Evolutionary conservation across 106 monocot genomes (phyloP), one percentile per base, ranked within the genome.

Genomic region (Xerophyta viscosa): DNA sequence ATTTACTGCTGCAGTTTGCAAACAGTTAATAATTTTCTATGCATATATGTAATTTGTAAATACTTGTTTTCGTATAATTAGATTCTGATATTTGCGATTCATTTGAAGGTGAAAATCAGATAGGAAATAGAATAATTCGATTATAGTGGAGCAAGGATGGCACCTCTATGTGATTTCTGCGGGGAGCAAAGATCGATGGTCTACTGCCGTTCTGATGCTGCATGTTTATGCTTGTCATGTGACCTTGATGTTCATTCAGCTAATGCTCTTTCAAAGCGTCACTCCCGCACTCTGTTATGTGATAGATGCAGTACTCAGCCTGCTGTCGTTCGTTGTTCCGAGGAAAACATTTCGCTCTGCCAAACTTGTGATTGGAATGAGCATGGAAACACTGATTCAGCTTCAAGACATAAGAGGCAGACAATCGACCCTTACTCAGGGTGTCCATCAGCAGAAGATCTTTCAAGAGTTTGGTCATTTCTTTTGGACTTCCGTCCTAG

Each of bases 321-420:
- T 31, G 71, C 77, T 14, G 30, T 47, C 8, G 31, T 66, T 24
- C 33, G 70, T 20, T 76, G 70, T 27, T 36, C 61, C 4, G 76
- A 76, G 47, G 76, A 76, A 43, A 65, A 54, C 17, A 17, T 53
- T 29, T 75, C 75, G 1, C 68, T 75, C 46, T 75, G 75, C 52
- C 75, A 64, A 37, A 63, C 42, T 54, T 75, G 75, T 75, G 75
- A 75, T 37, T 75, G 69, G 76, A 63, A 39, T 57, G 56, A 3
- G 27, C 36, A 50, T 30, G 22, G 49, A 24, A n/a, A 20, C 18
- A 15, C 41, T 13, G 47, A 20, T 12, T 46, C 60, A 41, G 60
- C 60, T 30, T 46, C 60, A 26, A 28, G 41, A 18, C 60, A 60
- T 47, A 60, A 46, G 17, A 60, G 46, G 28, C 60, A 47, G 60